Evolutionary conservation across 2,329 filamentous ascomycete genomes (phyloP).

Genomic region (Colletotrichum simmondsii): DNA sequence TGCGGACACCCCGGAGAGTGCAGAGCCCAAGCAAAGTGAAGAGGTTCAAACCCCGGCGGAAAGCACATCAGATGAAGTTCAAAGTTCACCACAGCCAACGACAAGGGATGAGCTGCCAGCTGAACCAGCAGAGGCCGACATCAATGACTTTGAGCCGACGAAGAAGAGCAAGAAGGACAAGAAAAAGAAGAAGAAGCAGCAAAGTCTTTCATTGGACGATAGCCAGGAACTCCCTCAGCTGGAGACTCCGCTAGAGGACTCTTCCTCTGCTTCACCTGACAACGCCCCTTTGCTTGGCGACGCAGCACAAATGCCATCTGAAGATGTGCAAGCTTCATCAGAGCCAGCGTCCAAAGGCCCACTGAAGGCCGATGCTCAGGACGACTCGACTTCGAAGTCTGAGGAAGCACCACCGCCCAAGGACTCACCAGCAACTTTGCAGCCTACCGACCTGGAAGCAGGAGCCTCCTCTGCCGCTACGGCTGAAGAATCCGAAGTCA

Average conservation of each 20-base stretch:
- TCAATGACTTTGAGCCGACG: slow-evolving; percentile 13
- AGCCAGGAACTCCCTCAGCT: background rate
- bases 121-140: background rate
- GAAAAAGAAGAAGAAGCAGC: slow-evolving; percentile 46
- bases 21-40: slow-evolving; percentile 38
- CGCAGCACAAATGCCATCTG: background rate
- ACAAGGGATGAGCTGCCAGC: background rate
- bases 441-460: background rate
- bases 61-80: slow-evolving; percentile 1
- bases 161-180: slow-evolving; percentile 42
- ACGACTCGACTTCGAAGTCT: background rate
- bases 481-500: background rate
- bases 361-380: background rate
- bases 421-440: background rate
- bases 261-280: background rate
- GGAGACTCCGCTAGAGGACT: background rate
- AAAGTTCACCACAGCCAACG: background rate
- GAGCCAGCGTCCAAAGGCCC: background rate
- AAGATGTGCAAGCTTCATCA: background rate
- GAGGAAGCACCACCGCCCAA: background rate
- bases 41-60: slow-evolving; percentile 36
- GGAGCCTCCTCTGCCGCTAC: background rate
- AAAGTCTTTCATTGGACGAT: slow-evolving; percentile 26
- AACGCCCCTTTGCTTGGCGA: background rate
- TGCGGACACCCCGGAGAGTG: background rate